Percentiles rank a stretch among this genome's conserved stretches.
phyloP scores from a whole-genome alignment of 805 yeast genomes.

The Sungouiella thailandica region DNA sequence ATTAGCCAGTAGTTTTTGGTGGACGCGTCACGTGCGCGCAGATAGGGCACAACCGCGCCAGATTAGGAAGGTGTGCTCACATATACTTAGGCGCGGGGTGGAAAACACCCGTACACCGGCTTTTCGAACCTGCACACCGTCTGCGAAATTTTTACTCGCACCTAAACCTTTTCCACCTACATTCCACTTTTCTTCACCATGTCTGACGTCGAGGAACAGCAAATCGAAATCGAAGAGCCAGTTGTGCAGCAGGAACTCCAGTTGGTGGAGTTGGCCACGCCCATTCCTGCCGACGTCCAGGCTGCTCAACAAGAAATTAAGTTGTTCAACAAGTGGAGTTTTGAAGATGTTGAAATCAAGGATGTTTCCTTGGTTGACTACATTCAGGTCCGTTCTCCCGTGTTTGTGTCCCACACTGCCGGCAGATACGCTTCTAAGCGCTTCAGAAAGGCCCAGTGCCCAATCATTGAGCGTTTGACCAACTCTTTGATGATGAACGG shows the following conservation, averaged over 20 bases:
- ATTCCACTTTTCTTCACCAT: slow-evolving; percentile 37
- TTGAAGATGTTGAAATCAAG: slow-evolving; percentile 94
- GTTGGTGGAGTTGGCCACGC: slow-evolving; percentile 84
- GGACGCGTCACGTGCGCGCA: slow-evolving; percentile 17
- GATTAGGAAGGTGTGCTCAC: slow-evolving; percentile 14
- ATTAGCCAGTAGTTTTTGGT: too few species aligned
- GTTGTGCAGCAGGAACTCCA: slow-evolving; percentile 83
- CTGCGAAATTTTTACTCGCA: slow-evolving; percentile 3
- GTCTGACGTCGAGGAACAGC: slow-evolving; percentile 81
- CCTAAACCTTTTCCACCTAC: not conserved
- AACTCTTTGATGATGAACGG: slow-evolving; percentile 99
- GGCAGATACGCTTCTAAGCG: slow-evolving; percentile 99
- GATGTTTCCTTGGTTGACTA: slow-evolving; percentile 98
- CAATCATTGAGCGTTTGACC: slow-evolving; percentile 98
- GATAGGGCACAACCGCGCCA: slow-evolving; percentile 15
- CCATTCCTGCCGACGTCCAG: slow-evolving; percentile 95
- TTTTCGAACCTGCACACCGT: too few species aligned
- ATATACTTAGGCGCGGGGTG: too few species aligned
- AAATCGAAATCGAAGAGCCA: slow-evolving; percentile 49
- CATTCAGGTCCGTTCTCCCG: slow-evolving; percentile 97
- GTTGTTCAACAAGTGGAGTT: slow-evolving; percentile 99
- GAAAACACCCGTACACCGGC: too few species aligned
- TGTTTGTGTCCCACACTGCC: slow-evolving; percentile 97
- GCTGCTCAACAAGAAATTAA: slow-evolving; percentile 94
- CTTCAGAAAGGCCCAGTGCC: slow-evolving; percentile 99